Evolutionary conservation across 2,329 filamentous ascomycete species (phyloP).

Genomic region (Xylaria sp.): DNA sequence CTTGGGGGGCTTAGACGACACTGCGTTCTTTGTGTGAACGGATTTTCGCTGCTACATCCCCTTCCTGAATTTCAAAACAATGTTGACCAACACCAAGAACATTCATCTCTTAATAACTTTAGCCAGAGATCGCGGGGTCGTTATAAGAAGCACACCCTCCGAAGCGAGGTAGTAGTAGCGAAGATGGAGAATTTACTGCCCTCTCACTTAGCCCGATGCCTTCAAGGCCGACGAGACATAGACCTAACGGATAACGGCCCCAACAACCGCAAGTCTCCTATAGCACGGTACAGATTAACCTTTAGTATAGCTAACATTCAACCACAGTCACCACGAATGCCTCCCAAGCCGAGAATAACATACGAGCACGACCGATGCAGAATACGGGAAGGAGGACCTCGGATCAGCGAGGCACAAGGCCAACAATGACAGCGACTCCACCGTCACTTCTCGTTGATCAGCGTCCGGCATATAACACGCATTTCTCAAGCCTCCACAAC

Average conservation of each 20-base stretch:
- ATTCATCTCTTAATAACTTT: background rate
- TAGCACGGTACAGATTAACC: too few relatives aligned
- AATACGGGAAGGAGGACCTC: too few relatives aligned
- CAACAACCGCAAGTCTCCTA: background rate
- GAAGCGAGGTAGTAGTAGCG: background rate
- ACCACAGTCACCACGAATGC: background rate
- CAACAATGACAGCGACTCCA: background rate
- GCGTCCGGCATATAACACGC: background rate
- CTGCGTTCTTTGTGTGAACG: too few relatives aligned
- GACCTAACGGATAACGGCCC: background rate
- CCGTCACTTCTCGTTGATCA: background rate
- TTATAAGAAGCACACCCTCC: background rate
- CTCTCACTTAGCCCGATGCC: background rate
- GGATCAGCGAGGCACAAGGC: background rate
- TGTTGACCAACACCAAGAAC: background rate
- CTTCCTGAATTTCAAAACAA: conserved; percentile 5
- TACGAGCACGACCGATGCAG: background rate
- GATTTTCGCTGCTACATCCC: too few relatives aligned
- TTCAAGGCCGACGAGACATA: background rate
- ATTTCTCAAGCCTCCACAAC: background rate
- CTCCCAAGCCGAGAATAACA: background rate
- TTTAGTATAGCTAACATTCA: too few relatives aligned
- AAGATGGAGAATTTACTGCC: background rate
- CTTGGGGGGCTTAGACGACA: background rate
- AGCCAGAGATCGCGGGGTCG: too few relatives aligned